phyloP scores from a whole-genome alignment of 768 basidiomycete genomes.

The Favolaschia claudopus region DNA sequence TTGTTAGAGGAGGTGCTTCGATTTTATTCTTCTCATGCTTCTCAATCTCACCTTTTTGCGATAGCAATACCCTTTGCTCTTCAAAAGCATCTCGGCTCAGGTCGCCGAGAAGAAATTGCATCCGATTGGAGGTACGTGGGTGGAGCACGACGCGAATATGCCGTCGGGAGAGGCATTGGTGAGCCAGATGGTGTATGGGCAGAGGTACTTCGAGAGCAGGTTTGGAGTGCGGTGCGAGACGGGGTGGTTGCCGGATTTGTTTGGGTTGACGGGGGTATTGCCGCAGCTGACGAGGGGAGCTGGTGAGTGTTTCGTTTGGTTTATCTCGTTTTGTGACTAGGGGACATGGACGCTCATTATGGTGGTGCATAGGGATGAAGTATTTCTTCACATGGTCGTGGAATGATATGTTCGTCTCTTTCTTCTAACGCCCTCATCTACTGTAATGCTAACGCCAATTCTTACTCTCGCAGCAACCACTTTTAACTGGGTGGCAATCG shows the following conservation, averaged over 20 bases:
- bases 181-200: conserved; percentile 93
- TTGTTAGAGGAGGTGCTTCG: conserved; percentile 69
- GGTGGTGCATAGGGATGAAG: conserved; percentile 72
- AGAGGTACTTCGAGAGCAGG: conserved; percentile 80
- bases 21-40: not conserved
- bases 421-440: too few species aligned
- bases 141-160: conserved; percentile 93
- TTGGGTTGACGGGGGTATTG: conserved; percentile 90
- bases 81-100: conserved; percentile 79
- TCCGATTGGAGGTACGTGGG: conserved; percentile 92
- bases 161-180: conserved; percentile 93
- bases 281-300: conserved; percentile 86
- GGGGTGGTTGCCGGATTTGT: conserved; percentile 89
- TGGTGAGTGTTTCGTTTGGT: conserved; percentile 34
- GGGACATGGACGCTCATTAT: conserved; percentile 4
- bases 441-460: not conserved
- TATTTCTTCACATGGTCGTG: conserved; percentile 97
- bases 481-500: conserved; percentile 98
- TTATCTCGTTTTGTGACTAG: too few species aligned
- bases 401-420: conserved; percentile 47
- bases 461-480: conserved; percentile 63
- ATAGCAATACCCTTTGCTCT: conserved; percentile 82
- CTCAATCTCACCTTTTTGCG: not conserved
- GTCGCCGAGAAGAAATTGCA: conserved; percentile 84
- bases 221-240: conserved; percentile 71